Base-by-base conservation (phyloP, 1,284 basidiomycete species). In the Melampsora americana region DNA sequence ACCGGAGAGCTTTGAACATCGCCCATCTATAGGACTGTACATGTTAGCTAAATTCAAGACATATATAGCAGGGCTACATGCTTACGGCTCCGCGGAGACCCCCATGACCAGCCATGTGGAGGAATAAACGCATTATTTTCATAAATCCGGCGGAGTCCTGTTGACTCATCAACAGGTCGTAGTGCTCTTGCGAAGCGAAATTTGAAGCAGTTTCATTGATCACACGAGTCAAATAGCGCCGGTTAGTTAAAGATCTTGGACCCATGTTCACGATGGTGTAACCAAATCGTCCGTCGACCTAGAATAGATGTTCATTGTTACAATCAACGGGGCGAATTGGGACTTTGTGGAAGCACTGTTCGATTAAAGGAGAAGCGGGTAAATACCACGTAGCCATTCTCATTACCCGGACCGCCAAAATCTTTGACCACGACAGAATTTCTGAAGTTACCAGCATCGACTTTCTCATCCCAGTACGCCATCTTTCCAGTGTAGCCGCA, bases 141-240 rank as follows among this genome's bases (percentile, higher is more conserved):
- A 74, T 23, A 42, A 75, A 75, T 28, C 28, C 35, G 20, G 66
- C 65, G 48, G 67, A 67, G 5, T 48, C 60, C 1, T 14, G 0
- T 20, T 75, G 72, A 28, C 23, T 42, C 66, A 75, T 68, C 53
- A 75, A 42, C 5, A 66, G 28, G 35, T 68, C 56, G 46, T 68
- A 68, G 28, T 60, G 59, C 56, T 75, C 50, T 5, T 23, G 48
- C 2, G 64, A 64, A 6, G 72, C 72, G 48, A 68, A 56, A 62
- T 39, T 59, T n/a, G 72, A 75, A 11, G 72, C 65, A 20, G 72
- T 75, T 53, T 75, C 72, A 53, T 75, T 75, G 32, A 75, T 35
- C 48, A 30, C 39, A 18, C 72, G 53, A 32, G 39, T 53, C 32
- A 75, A 56, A 28, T 23, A 56, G 23, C 72, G 50, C 32, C 30